Evolutionary conservation across 2,329 filamentous ascomycete species (phyloP), one percentile per base, ranked within the genome.

Genomic region (Claviceps citrina): DNA sequence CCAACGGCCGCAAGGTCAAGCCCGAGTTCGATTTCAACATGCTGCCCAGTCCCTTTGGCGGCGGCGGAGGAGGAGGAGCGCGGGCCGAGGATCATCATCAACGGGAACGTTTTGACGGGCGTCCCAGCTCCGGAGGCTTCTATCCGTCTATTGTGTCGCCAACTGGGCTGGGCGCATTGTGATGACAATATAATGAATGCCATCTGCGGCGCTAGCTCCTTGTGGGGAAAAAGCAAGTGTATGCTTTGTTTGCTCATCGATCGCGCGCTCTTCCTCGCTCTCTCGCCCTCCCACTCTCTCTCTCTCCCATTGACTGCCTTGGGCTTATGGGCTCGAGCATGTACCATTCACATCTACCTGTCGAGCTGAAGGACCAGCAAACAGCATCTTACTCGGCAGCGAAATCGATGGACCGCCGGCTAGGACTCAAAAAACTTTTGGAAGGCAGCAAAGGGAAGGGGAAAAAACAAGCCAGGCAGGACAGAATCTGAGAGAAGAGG

Each of bases 31-130:
- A 71, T 12, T 54, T 55, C 6, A 53, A 55, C 6, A 51, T 58
- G 25, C 61, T 71, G 7, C 65, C 69, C 1, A 68, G 64, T 39
- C 55, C 71, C 32, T 64, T 68, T n/a, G n/a, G n/a, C n/a, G n/a
- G n/a, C 46, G 63, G 34, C 31, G 39, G 31, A 5, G 38, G 32
- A 25, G 22, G 22, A 24, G 39, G 13, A 24, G 35, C 16, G 22
- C 48, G 57, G 49, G 34, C 69, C 13, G 59, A 58, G 36, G 51
- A 49, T 34, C 54, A 54, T 13, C 61, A 60, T 15, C 60, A 60
- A 22, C 50, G 68, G 44, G 65, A 64, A 13, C 63, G 67, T 8
- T 75, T 70, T 45, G 70, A 75, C 39, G 67, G 67, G 42, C 75
- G 73, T 48, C 32, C 64, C 8, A 65, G 57, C 32, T 71, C 70